A percentile compares a stretch with the other conserved stretches of the same genome.
phyloP scores from a whole-genome alignment of 164 flowering plant genomes.

The Euptelea pleiosperma region DNA sequence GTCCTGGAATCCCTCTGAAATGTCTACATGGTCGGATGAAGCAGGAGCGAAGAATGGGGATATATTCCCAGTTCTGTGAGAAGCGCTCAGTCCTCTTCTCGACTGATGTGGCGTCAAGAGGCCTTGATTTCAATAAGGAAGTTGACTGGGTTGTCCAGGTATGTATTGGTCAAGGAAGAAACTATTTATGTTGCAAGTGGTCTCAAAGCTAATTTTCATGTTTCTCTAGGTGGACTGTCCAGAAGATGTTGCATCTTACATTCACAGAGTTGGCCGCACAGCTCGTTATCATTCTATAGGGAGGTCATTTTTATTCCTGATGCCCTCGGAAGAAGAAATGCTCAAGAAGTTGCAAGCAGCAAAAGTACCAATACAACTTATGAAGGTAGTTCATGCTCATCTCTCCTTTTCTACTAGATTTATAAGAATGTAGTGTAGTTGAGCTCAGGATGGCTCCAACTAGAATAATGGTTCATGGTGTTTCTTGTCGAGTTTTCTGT shows the following conservation, averaged over 20 bases:
- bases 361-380: constrained; percentile 51
- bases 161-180: neutral
- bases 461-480: no score
- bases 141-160: constrained; percentile 99
- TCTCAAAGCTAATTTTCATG: constrained; percentile 9
- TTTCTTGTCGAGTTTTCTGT: no score
- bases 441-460: no score
- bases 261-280: constrained; percentile 96
- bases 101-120: constrained; percentile 92
- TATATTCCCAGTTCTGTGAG: constrained; percentile 71
- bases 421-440: no score
- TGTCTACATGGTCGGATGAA: constrained; percentile 92
- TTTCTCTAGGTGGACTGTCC: constrained; percentile 86
- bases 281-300: constrained; percentile 81
- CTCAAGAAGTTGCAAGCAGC: constrained; percentile 61
- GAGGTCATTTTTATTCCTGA: constrained; percentile 66
- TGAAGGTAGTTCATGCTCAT: constrained; percentile 53
- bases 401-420: neutral
- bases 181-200: neutral
- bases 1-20: constrained; percentile 88
- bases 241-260: constrained; percentile 77
- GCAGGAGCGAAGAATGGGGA: constrained; percentile 64
- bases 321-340: constrained; percentile 79
- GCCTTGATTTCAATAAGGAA: constrained; percentile 84
- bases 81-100: constrained; percentile 66